Evolutionary conservation across 164 flowering plant genomes (phyloP), one percentile per base, ranked within the genome.

Genomic region (Litsea cubeba): DNA sequence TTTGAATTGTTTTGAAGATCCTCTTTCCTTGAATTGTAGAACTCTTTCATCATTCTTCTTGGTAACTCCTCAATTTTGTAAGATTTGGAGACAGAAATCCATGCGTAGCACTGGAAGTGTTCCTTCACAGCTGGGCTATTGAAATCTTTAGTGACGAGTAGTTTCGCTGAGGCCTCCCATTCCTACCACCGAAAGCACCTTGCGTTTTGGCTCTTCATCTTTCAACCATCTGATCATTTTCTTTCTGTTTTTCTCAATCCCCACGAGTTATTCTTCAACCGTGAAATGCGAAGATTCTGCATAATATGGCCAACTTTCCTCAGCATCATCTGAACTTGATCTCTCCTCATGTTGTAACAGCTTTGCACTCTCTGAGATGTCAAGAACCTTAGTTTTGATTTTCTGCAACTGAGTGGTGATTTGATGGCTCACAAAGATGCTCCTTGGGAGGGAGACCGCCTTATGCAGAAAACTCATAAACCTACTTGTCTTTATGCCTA

Each of bases 141-240:
- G 78, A 67, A 88, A 50, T 75, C 73, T 17, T 80, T 78, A 2
- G 75, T 71, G n/a, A 76, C 87, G 77, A 54, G 87, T 83, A 4
- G 90, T 88, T 78, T 88, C 86, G 3, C 90, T 88, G 0, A 79
- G 69, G 12, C 92, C 92, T 1, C 88, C 87, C 88, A 85, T 85
- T 5, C 92, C 90, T 20, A 82, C 79, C 62, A 87, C 73, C 18
- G 89, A 83, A 28, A 84, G 64, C 18, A 83, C 74, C 5, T 68
- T 78, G 12, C 77, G 73, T 3, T 78, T 71, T 5, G 76, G 71
- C 35, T 84, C 86, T 8, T 65, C 86, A 2, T 78, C 84, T 15
- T 51, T 50, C 40, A 87, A 71, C 91, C 81, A 80, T 18, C 72
- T 20, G 0, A 81, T 23, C 28, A 86, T 40, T 40, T 35, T 35